Evolutionary conservation across 164 flowering plant species (phyloP).

Genomic region (Pachysandra terminalis): DNA sequence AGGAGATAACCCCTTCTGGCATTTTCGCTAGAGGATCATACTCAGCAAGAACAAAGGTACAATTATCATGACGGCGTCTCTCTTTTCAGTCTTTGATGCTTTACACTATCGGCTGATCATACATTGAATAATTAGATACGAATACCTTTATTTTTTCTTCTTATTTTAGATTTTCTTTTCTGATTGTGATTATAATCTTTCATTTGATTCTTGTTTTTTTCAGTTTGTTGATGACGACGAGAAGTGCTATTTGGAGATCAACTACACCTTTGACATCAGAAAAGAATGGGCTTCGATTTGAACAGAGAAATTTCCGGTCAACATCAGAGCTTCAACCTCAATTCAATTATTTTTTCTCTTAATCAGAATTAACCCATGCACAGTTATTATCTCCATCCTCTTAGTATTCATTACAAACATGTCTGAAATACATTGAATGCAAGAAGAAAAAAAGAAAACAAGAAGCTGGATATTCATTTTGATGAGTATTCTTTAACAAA

Average conservation of each 20-base stretch:
- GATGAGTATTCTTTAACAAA: background rate
- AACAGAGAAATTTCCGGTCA: slow-evolving; percentile 2
- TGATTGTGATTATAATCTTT: background rate
- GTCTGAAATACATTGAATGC: too few species aligned
- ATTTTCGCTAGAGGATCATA: slow-evolving; percentile 28
- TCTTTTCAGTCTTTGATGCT: background rate
- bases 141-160: too few species aligned
- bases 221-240: slow-evolving; percentile 45
- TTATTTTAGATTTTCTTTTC: too few species aligned
- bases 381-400: background rate
- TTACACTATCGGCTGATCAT: too few species aligned
- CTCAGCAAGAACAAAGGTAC: slow-evolving; percentile 25
- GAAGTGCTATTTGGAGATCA: slow-evolving; percentile 37
- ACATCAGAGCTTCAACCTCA: background rate
- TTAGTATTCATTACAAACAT: too few species aligned
- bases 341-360: background rate
- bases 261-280: slow-evolving; percentile 39
- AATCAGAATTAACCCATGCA: background rate
- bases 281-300: slow-evolving; percentile 33
- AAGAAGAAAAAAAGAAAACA: too few species aligned
- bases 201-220: background rate
- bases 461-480: slow-evolving; percentile 5
- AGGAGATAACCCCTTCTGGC: slow-evolving; percentile 26
- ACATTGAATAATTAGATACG: too few species aligned
- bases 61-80: background rate